Evolutionary conservation across 208 protist genomes (phyloP), one percentile per base, ranked within the genome.

Genomic region (Trypanosoma melophagium): DNA sequence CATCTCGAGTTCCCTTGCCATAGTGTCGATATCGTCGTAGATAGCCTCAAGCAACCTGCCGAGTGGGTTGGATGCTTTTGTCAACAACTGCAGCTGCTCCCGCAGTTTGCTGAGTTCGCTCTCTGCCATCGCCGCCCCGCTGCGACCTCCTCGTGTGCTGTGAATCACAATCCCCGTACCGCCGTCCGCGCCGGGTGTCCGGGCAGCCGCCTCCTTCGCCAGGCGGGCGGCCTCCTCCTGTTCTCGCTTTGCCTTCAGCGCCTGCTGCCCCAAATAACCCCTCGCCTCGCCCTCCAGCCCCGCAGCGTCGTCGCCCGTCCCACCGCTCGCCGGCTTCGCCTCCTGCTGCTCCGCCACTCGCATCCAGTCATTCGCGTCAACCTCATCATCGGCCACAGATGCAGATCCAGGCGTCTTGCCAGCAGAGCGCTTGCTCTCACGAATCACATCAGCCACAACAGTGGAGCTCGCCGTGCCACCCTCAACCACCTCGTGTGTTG

Each of bases 21-120:
- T 96, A 59, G 83, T 94, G 41, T 96, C 90, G 61, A 96, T 86
- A 62, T 96, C 90, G 53, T 96, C 88, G 74, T 94, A 84, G 25
- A 93, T 94, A 2, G 83, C 74, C 68, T 93, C 87, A 8, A 96
- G 64, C 21, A 96, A 86, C 76, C 91, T 92, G 13, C 90, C 90
- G 16, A 96, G 70, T 2, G 90, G 90, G 72, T 92, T 96, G 2
- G 90, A 93, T 17, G 90, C 90, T 66, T 96, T 96, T 35, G 87
- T 96, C 19, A 96, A 77, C 35, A 94, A 73, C 71, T 96, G 90
- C 57, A 96, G 71, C 77, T 94, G 87, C 74, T 94, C 87, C 4
- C 90, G 83, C 31, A 96, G 83, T 56, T 86, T 86, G 55, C 72
- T 84, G 13, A 96, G 71, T 52, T 96, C 90, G 28, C 61, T 74